Evolutionary conservation across 2,329 filamentous ascomycete genomes (phyloP).

Genomic region (Xylaria sp.): DNA sequence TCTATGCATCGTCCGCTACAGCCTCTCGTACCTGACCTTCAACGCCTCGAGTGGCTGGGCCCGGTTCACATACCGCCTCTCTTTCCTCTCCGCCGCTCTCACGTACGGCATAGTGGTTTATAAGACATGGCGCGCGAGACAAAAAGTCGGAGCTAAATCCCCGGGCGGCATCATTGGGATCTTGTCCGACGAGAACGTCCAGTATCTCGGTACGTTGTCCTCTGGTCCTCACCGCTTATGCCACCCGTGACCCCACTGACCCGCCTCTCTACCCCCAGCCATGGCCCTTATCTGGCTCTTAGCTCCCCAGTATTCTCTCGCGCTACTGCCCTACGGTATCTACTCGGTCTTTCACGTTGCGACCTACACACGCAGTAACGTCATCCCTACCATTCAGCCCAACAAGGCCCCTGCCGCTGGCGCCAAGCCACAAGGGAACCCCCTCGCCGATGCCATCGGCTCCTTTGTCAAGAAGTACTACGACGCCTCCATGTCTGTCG

Average conservation of each 20-base stretch:
- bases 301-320: constrained; percentile 85
- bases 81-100: constrained; percentile 85
- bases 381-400: constrained; percentile 85
- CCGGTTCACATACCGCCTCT: constrained; percentile 83
- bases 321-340: constrained; percentile 90
- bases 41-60: constrained; percentile 82
- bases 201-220: constrained; percentile 83
- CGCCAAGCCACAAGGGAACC: constrained; percentile 62
- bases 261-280: constrained; percentile 47
- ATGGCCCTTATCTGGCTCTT: constrained; percentile 97
- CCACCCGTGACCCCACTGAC: constrained; percentile 16
- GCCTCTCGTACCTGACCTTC: constrained; percentile 84
- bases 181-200: constrained; percentile 90
- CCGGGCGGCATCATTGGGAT: constrained; percentile 68
- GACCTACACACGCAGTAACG: constrained; percentile 91
- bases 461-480: constrained; percentile 98
- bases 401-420: constrained; percentile 62
- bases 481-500: constrained; percentile 91
- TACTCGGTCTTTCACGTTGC: constrained; percentile 99
- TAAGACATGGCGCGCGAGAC: constrained; percentile 90
- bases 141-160: constrained; percentile 72
- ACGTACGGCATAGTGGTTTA: constrained; percentile 99
- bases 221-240: constrained; percentile 14
- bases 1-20: constrained; percentile 80
- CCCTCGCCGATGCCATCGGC: constrained; percentile 81